Base-by-base conservation (phyloP, 116 monocot genomes). In the Posidonia oceanica region DNA sequence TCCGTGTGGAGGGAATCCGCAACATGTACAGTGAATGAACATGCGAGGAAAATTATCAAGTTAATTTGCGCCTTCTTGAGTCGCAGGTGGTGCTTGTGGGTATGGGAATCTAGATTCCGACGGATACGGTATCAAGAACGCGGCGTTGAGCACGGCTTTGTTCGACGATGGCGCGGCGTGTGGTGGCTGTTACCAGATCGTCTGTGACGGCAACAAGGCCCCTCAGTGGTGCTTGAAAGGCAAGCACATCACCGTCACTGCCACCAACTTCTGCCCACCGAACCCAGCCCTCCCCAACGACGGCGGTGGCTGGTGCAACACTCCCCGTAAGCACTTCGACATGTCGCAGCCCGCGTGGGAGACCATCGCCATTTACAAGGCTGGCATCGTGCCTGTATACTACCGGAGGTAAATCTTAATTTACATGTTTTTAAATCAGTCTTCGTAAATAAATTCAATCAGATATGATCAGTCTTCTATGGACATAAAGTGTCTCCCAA, bases 1-100 rank as follows among this genome's bases (percentile, higher is more conserved):
- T 29, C 29, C 29, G 29, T 29, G 29, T 29, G 29, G 29, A 29
- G 29, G 29, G 29, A 29, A 29, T 29, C 29, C 29, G 29, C 29
- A 4, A 16, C 4, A 21, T 4, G 18, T 59, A 59, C 58, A 8
- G 42, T 42, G 42, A 42, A 8, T 42, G 42, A 42, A 8, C 42
- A 42, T 42, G n/a, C n/a, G 4, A 42, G 42, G 0, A 42, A 48
- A 29, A 29, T 7, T 42, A 52, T 51, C 4, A 12, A 21, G 16
- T 7, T 12, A 67, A 52, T 12, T 6, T 14, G 1, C 10, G 17
- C n/a, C 12, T 29, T 29, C 14, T 40, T 10, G 16, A 40, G 14
- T 14, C 62, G 7, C 63, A 89, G 94, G 87, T 29, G 89, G 89
- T 0, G 94, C 89, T 8, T 94, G 94, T 14, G 89, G 94, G 0